phyloP scores from a whole-genome alignment of 352 stramenopile species.

The Pythium dissotocum region DNA sequence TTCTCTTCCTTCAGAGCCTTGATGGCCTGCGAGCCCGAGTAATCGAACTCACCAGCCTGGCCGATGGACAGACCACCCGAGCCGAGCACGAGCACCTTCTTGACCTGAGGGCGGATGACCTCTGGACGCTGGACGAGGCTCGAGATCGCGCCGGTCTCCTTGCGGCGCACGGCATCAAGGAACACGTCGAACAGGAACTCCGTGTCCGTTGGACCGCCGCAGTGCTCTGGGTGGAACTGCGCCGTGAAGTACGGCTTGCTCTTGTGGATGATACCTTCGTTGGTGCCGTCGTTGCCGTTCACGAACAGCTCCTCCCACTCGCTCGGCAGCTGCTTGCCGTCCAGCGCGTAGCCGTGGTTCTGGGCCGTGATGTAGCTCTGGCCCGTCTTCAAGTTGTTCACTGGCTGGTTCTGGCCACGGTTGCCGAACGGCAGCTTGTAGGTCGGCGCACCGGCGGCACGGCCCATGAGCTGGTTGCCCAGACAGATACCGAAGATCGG shows the following conservation, averaged over 20 bases:
- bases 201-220: constrained; percentile 93
- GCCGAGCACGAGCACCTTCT: constrained; percentile 94
- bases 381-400: constrained; percentile 93
- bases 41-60: constrained; percentile 95
- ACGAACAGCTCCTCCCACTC: constrained; percentile 96
- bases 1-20: constrained; percentile 95
- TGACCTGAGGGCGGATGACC: constrained; percentile 67
- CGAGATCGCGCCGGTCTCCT: constrained; percentile 62
- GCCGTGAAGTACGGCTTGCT: constrained; percentile 94
- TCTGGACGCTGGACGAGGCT: constrained; percentile 85
- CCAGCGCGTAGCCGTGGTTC: constrained; percentile 94
- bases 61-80: constrained; percentile 94
- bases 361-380: constrained; percentile 97
- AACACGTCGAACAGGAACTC: constrained; percentile 97
- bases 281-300: constrained; percentile 96
- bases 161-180: constrained; percentile 77
- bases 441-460: constrained; percentile 89
- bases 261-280: constrained; percentile 96
- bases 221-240: constrained; percentile 96
- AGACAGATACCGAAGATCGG: constrained; percentile 97
- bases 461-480: constrained; percentile 94
- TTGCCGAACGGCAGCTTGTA: constrained; percentile 94
- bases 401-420: constrained; percentile 95
- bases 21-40: constrained; percentile 95
- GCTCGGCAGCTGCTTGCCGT: constrained; percentile 80